Base-by-base conservation (phyloP, 2,329 filamentous ascomycete genomes). In the Dothideomycetidae sp. region DNA sequence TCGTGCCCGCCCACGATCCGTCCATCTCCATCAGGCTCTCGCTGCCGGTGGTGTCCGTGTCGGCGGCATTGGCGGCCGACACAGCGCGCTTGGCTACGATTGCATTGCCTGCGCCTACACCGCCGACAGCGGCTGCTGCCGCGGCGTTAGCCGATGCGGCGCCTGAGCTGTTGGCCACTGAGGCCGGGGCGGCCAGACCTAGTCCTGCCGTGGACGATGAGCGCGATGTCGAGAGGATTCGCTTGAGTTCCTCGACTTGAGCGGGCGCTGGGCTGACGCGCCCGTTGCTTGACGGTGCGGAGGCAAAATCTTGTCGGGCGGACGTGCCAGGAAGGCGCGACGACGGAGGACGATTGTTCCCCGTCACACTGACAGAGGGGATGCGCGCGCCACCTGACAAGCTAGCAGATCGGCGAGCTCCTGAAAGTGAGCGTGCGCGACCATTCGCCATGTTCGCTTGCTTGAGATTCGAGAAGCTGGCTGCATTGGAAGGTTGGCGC, bases 401-500 rank as follows among this genome's bases (percentile, higher is more conserved):
- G n/a, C 39, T 14, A 23, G 37, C 15, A 26, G 31, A 5, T 10
- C 40, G 7, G 23, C 31, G 5, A 29, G 34, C 15, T 34, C 31
- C 5, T 28, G 32, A 2, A 17, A n/a, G 33, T 35, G 36, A 29
- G 40, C 28, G 33, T 30, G 15, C 36, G 38, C 16, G 37, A 18
- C 10, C 21, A 10, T 30, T 28, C 42, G 26, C 13, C 29, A 14
- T 15, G 28, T 30, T 21, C 33, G 32, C 19, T 37, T 23, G 12
- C 31, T 14, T 85, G 3, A 66, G 62, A 7, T 76, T 66, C 36
- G 31, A 12, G 31, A 30, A 14, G 36, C 23, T n/a, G 29, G 40
- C 13, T 5, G 83, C 81, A 46, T 81, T 88, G 3, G 67, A 64
- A 1, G 79, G 70, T 5, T 81, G 78, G 3, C 78, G 81, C 19